Evolutionary conservation across 768 basidiomycete species (phyloP).

Genomic region (Pholiota microspora): DNA sequence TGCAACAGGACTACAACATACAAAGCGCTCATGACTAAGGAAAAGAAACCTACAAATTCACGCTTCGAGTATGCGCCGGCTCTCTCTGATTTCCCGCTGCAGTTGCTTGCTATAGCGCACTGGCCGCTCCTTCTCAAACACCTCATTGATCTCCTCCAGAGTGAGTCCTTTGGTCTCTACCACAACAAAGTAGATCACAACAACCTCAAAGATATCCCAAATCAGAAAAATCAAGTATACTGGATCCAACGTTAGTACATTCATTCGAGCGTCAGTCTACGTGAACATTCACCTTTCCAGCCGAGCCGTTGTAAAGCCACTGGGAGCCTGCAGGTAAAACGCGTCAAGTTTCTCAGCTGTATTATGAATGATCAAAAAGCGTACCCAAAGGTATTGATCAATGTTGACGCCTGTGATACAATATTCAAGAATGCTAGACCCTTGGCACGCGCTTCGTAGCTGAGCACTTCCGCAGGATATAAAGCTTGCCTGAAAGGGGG

Average conservation of each 20-base stretch:
- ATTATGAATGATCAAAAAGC: slow-evolving; percentile 11
- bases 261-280: too few relatives aligned
- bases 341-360: neutral
- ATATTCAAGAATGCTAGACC: slow-evolving; percentile 50
- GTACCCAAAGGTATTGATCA: slow-evolving; percentile 51
- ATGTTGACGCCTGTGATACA: slow-evolving; percentile 37
- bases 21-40: neutral
- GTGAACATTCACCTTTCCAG: slow-evolving; percentile 41
- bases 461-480: slow-evolving; percentile 52
- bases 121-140: slow-evolving; percentile 42
- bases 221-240: slow-evolving; percentile 49
- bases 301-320: slow-evolving; percentile 41
- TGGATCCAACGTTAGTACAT: too few relatives aligned
- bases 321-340: slow-evolving; percentile 34
- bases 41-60: neutral
- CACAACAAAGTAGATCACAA: slow-evolving; percentile 45
- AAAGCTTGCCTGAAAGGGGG: slow-evolving; percentile 44
- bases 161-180: slow-evolving; percentile 53
- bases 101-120: slow-evolving; percentile 34
- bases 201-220: slow-evolving; percentile 47
- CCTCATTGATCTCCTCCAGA: slow-evolving; percentile 48
- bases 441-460: slow-evolving; percentile 50
- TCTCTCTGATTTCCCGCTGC: slow-evolving; percentile 16
- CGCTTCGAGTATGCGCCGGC: slow-evolving; percentile 11
- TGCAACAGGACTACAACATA: neutral